Evolutionary conservation across 2,329 filamentous ascomycete species (phyloP), one percentile per base, ranked within the genome.

Genomic region (Exophiala oligosperma): DNA sequence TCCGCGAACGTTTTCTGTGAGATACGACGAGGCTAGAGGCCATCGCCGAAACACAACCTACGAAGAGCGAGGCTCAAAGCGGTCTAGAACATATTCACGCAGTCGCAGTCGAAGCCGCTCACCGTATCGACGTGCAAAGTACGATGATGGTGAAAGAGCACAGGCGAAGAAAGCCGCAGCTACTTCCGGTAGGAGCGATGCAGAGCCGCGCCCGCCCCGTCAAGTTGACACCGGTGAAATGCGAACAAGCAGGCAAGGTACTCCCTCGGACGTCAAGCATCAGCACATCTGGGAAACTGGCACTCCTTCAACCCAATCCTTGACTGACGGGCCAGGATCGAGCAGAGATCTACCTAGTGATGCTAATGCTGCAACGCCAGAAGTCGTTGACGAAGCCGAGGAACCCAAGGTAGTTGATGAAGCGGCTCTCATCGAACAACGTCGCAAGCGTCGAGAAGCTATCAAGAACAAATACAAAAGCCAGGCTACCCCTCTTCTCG

Each of bases 361-460:
- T 28, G 37, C 49, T 21, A 49, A 23, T 38, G 64, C 64, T 58
- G 52, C 56, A 23, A 48, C 62, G 50, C 57, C 64, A 46, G 67
- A 63, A 28, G 54, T 41, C 41, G 58, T 43, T 41, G 66, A 70
- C 64, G 70, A 71, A 62, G 64, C 63, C 55, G 66, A 76, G 70
- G 81, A 83, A 64, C 77, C 81, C 56, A 79, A 85, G 66, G 80
- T 83, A n/a, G 71, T 91, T 66, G 89, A 95, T 72, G 90, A 95
- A 76, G 89, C 89, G 62, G 87, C 89, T 65, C 82, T 93, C 69
- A 89, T 96, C 68, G 90, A 95, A 73, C 87, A 91, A 68, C 89
- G 92, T 55, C 88, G 92, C 28, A 91, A 89, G 70, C 85, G 89
- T 58, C 87, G 92, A 64, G 90, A 94, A 76, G 90, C 91, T 64